Conservation (phyloP, 208 protist species). For the Leishmania tarentolae region DNA sequence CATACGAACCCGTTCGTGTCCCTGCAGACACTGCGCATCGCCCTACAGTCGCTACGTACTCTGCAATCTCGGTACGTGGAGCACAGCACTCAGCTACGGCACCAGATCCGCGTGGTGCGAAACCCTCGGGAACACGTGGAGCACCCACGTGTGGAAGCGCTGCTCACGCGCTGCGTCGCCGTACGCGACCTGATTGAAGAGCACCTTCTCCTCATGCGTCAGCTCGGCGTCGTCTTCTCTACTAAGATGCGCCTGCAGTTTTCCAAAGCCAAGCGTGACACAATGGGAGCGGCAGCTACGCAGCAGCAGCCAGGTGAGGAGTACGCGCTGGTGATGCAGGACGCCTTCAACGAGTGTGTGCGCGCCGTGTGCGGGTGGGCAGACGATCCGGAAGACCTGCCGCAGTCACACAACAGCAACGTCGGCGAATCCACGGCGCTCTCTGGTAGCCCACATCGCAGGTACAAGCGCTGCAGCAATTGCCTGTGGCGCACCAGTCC, state of each 20-base stretch:
- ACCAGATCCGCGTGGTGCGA: conserved; percentile 30
- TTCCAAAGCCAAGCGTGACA: conserved; percentile 4
- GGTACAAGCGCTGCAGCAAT: neutral
- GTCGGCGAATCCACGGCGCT: neutral
- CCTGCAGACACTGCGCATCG: conserved; percentile 37
- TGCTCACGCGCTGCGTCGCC: conserved; percentile 43
- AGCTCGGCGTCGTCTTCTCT: conserved; percentile 57
- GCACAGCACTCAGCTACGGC: conserved; percentile 32
- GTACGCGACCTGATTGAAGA: conserved; percentile 53
- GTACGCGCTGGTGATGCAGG: conserved; percentile 44
- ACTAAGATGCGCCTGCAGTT: conserved; percentile 23
- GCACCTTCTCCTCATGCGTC: conserved; percentile 50
- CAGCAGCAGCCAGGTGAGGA: conserved; percentile 32
- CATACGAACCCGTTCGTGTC: conserved; percentile 14
- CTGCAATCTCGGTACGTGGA: conserved; percentile 54
- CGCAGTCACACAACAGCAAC: neutral
- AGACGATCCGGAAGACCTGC: conserved; percentile 1
- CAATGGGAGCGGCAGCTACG: conserved; percentile 14
- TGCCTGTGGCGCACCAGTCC: conserved; percentile 57
- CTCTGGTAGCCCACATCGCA: neutral
- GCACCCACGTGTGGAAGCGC: conserved; percentile 48
- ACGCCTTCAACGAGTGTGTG: conserved; percentile 56
- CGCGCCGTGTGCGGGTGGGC: conserved; percentile 16
- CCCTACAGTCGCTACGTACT: conserved; percentile 36
- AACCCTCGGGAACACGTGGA: conserved; percentile 17